Base-by-base conservation (phyloP, 2,329 filamentous ascomycete species). In the Botrytis paeoniae region DNA sequence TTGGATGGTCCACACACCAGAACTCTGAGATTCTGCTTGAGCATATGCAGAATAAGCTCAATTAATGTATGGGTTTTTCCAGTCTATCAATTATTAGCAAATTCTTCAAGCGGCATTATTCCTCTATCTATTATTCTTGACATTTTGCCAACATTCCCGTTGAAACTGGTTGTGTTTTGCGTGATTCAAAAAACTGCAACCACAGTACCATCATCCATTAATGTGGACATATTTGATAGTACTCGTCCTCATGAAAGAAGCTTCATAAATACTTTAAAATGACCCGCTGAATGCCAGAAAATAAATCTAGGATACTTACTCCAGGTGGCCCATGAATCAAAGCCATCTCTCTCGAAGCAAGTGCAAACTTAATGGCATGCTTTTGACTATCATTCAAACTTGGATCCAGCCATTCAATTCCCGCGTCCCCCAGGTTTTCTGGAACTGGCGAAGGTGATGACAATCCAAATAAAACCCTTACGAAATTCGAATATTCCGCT, bases 1-100 rank as follows among this genome's bases (percentile, higher is more conserved):
- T 99, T 99, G 43, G 94, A 97, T 0, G 96, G 96, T 0, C 95
- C 96, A 79, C 96, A 98, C n/a, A 98, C 95, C 2, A 98, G 86
- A 18, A 98, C 86, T 1, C 94, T 89, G 71, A 91, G 87, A 25
- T 90, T 88, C 37, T 89, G 88, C 80, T 91, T 91, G 71, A 97
- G 85, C 77, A 98, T 85, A 80, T 99, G 96, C n/a, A 97, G 86
- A 74, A 99, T 97, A 20, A 99, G 86, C 82, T 99, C 96, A 74
- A 99, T 95, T 57, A 99, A 84, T 0, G 96, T 98, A 81, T 98
- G 95, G 0, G 96, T 99, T 82, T 99, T 99, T 66, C 96, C 96
- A 0, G 96, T 99, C 85, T 91, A 29, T 68, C 1, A 20, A 65
- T 41, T 35, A 22, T 68, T 41, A 68, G 65, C 29, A 57, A 68